Base-by-base conservation (phyloP, 1,284 basidiomycete species). In the Schizophyllum commune region DNA sequence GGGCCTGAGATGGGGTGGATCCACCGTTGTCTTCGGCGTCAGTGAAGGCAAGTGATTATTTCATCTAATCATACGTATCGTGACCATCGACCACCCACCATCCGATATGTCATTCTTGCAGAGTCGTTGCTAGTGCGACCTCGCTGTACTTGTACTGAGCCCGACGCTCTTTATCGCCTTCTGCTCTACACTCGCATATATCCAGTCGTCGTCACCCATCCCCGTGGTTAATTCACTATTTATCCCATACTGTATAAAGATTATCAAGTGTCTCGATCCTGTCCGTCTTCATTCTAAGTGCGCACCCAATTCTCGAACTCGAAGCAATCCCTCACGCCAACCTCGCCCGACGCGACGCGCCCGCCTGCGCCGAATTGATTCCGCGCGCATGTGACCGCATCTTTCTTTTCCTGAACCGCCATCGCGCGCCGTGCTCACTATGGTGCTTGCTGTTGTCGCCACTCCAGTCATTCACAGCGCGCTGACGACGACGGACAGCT, bases 401-500 rank as follows among this genome's bases (percentile, higher is more conserved):
- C 39, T 47, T 47, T 47, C 39, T 47, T 47, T 47, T 47, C 39
- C 39, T 47, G 13, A 4, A 47, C 39, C 39, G 39, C 39, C 39
- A 47, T 47, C 39, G 39, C 8, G 39, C 17, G 13, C 17, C 9
- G 39, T 47, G 13, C 39, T 17, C 17, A 47, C 39, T 17, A 47
- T 47, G 39, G 39, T 47, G 39, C 39, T 47, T 47, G 39, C 39
- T 47, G 13, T 8, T 47, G 9, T 17, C 39, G 9, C 9, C 17
- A 47, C 2, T 8, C 9, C 39, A 3, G 8, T 8, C 39, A 8
- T 47, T 3, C 27, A 27, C 27, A 27, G 27, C 27, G 27, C 39
- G 9, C 39, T 47, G 39, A 47, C 39, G 19, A 55, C 51, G 19
- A 11, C 5, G 20, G 9, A 9, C 53, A 96, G 94, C 86, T 96